Conservation (phyloP, 192 early-diverging fungal species). For the Dissophora globulifera region DNA sequence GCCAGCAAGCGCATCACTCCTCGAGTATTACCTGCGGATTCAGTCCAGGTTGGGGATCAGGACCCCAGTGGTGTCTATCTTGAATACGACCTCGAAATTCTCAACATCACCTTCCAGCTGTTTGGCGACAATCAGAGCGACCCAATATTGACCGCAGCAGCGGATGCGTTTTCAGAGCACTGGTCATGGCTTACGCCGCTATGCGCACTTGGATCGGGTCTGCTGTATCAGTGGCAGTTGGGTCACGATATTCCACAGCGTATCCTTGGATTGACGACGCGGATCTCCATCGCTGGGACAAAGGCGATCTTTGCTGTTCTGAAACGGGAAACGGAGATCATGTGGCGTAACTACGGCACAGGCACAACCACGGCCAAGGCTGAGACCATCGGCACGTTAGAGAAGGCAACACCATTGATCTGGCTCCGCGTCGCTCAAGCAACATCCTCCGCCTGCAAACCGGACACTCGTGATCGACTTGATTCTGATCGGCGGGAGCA, state of each 20-base stretch:
- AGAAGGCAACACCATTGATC: constrained; percentile 4
- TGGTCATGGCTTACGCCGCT: constrained; percentile 26
- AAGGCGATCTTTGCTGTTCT: not conserved
- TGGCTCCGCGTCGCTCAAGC: constrained; percentile 29
- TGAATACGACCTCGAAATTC: constrained; percentile 28
- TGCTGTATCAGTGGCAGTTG: not conserved
- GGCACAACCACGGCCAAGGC: constrained; percentile 6
- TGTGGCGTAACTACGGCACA: constrained; percentile 32
- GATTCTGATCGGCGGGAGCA: not conserved
- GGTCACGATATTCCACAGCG: not conserved
- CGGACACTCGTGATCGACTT: not conserved
- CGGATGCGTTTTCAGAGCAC: constrained; percentile 3
- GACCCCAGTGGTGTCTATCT: not conserved
- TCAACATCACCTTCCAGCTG: constrained; percentile 15
- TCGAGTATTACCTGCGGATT: not conserved
- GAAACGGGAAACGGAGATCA: constrained; percentile 3
- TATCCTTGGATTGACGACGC: not conserved
- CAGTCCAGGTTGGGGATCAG: not conserved
- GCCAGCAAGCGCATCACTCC: constrained; percentile 13
- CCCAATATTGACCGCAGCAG: not conserved
- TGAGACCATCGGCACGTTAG: not conserved
- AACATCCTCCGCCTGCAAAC: not conserved
- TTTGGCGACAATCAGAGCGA: not conserved
- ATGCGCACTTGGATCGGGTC: constrained; percentile 14
- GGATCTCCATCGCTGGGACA: not conserved